Percentiles rank a stretch among this genome's conserved stretches.
Evolutionary conservation across 2,329 filamentous ascomycete species (phyloP).

Genomic region (Sarocladium kiliense): DNA sequence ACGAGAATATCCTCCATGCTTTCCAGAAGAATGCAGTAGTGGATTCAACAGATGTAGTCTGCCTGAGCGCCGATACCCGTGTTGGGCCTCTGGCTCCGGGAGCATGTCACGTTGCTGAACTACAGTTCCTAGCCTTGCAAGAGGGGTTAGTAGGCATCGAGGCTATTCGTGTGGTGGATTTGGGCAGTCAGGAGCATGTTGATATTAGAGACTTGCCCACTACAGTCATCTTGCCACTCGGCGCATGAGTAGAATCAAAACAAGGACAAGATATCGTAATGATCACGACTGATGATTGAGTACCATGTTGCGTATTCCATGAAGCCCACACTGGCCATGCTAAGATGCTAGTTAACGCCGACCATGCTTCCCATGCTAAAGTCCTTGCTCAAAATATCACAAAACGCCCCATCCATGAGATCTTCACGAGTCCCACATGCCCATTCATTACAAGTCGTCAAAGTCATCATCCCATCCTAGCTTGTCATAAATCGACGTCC

Average conservation of each 20-base stretch:
- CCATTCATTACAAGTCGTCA: slow-evolving; percentile 37
- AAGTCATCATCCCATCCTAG: slow-evolving; percentile 56
- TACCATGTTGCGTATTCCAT: neutral
- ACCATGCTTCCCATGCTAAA: slow-evolving; percentile 4
- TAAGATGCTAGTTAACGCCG: neutral
- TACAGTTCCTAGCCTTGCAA: slow-evolving; percentile 62
- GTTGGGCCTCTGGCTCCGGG: slow-evolving; percentile 68
- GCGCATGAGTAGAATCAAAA: too few species aligned
- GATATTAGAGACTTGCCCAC: slow-evolving; percentile 71
- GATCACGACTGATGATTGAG: too few species aligned
- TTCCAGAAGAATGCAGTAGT: slow-evolving; percentile 62
- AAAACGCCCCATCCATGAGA: slow-evolving; percentile 16
- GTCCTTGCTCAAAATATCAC: slow-evolving; percentile 13
- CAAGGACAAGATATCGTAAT: too few species aligned
- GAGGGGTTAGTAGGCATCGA: slow-evolving; percentile 67
- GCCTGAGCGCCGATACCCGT: slow-evolving; percentile 67
- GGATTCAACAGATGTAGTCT: slow-evolving; percentile 65
- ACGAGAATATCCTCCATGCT: slow-evolving; percentile 66
- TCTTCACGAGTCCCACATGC: slow-evolving; percentile 4
- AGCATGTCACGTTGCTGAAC: slow-evolving; percentile 67
- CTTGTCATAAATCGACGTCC: slow-evolving; percentile 45
- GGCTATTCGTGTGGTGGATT: slow-evolving; percentile 66
- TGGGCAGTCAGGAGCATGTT: slow-evolving; percentile 69
- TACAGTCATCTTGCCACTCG: slow-evolving; percentile 48
- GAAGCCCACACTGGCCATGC: neutral